Percentiles rank a stretch among this genome's conserved stretches.
Evolutionary conservation across 2,329 filamentous ascomycete species (phyloP).

Genomic region (Fusarium burgessii): DNA sequence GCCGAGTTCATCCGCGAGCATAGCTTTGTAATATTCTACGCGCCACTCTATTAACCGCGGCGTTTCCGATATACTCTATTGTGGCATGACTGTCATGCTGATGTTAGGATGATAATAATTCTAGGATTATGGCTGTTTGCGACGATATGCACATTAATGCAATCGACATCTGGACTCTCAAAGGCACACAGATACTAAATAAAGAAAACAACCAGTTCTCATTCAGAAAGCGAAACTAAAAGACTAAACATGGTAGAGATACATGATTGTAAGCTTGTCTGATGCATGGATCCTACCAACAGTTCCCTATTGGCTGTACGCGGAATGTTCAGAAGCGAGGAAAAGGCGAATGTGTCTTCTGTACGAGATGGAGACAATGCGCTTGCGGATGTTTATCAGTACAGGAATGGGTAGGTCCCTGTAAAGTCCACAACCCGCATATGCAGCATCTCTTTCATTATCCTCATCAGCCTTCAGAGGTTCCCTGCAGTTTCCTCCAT

Average conservation of each 20-base stretch:
- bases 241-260: background rate
- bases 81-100: rapidly evolving
- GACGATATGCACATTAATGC: background rate
- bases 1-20: background rate
- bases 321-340: too few relatives aligned
- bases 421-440: too few relatives aligned
- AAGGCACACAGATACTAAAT: background rate
- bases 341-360: too few relatives aligned
- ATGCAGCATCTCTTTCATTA: too few relatives aligned
- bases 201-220: too few relatives aligned
- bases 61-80: rapidly evolving
- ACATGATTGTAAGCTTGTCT: rapidly evolving
- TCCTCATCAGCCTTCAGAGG: too few relatives aligned
- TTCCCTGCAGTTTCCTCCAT: background rate
- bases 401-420: too few relatives aligned
- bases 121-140: background rate
- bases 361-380: too few relatives aligned
- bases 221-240: background rate
- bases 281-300: rapidly evolving
- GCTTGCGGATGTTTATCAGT: too few relatives aligned
- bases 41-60: rapidly evolving
- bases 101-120: background rate
- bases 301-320: too few relatives aligned
- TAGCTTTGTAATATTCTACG: background rate
- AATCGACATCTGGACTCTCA: background rate